phyloP scores from a whole-genome alignment of 371 early-diverging fungal genomes.

The Cokeromyces recurvatus region DNA sequence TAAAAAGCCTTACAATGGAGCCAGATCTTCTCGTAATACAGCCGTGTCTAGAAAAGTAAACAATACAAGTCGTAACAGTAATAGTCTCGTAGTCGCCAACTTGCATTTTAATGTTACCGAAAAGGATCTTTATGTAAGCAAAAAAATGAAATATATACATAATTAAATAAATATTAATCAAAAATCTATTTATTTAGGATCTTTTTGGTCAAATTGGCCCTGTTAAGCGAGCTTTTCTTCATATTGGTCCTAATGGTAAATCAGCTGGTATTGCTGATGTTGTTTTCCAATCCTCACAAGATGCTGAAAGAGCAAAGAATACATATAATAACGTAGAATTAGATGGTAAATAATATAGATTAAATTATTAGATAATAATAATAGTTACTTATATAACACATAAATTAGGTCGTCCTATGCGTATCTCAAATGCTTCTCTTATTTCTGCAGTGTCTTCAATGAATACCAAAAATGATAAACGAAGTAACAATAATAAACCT shows the following conservation, averaged over 20 bases:
- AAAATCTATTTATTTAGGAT: slow-evolving; percentile 26
- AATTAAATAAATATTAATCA: too few species aligned
- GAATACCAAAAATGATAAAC: slow-evolving; percentile 4
- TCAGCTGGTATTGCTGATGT: slow-evolving; percentile 65
- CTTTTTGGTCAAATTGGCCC: slow-evolving; percentile 51
- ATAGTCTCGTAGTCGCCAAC: slow-evolving; percentile 50
- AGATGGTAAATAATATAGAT: slow-evolving; percentile 56
- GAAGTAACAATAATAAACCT: slow-evolving; percentile 6
- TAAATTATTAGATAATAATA: neutral
- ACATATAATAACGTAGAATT: slow-evolving; percentile 57
- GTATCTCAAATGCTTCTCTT: slow-evolving; percentile 27
- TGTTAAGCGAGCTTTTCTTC: slow-evolving; percentile 46
- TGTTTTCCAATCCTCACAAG: slow-evolving; percentile 40
- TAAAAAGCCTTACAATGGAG: slow-evolving; percentile 24
- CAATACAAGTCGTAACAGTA: slow-evolving; percentile 12
- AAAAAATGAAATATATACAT: neutral
- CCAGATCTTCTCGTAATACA: slow-evolving; percentile 18
- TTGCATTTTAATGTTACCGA: slow-evolving; percentile 62
- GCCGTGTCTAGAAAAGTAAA: slow-evolving; percentile 7
- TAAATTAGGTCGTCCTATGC: slow-evolving; percentile 47
- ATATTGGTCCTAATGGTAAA: slow-evolving; percentile 52
- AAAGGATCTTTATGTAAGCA: slow-evolving; percentile 62
- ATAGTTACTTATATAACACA: neutral
- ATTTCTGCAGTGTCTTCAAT: slow-evolving; percentile 2
- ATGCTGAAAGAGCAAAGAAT: slow-evolving; percentile 50